phyloP scores from a whole-genome alignment of 805 yeast species.

The Candida chauliodis region DNA sequence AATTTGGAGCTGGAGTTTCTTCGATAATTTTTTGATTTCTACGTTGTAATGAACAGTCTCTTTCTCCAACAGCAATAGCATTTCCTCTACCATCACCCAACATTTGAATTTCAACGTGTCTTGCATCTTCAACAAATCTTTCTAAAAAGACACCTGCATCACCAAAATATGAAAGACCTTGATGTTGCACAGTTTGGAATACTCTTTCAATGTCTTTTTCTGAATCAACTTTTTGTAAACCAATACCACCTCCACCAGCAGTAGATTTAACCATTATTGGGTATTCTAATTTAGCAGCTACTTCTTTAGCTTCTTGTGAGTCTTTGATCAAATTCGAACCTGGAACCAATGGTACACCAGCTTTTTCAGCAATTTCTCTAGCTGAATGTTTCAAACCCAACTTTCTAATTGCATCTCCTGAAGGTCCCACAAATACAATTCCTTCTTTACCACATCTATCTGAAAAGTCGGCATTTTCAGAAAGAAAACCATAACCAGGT shows the following conservation, averaged over 20 bases:
- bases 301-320: constrained; percentile 68
- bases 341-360: constrained; percentile 97
- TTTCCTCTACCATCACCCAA: constrained; percentile 93
- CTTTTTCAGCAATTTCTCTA: constrained; percentile 83
- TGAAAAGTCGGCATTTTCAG: constrained; percentile 95
- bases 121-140: constrained; percentile 88
- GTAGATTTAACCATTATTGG: constrained; percentile 97
- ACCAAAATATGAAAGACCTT: constrained; percentile 89
- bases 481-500: constrained; percentile 95
- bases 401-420: constrained; percentile 87
- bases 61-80: constrained; percentile 92
- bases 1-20: constrained; percentile 96
- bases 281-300: constrained; percentile 73
- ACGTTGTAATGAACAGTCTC: constrained; percentile 96
- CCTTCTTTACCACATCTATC: constrained; percentile 82
- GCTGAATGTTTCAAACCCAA: constrained; percentile 96
- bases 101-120: constrained; percentile 96
- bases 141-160: constrained; percentile 95
- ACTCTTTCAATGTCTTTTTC: constrained; percentile 78
- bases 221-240: constrained; percentile 87
- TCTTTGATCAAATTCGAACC: constrained; percentile 81
- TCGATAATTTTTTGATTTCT: constrained; percentile 95
- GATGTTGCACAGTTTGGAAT: constrained; percentile 88
- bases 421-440: constrained; percentile 92
- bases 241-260: constrained; percentile 99